Evolutionary conservation across 352 stramenopile species (phyloP).

Genomic region (Globisporangium paroecandrum): DNA sequence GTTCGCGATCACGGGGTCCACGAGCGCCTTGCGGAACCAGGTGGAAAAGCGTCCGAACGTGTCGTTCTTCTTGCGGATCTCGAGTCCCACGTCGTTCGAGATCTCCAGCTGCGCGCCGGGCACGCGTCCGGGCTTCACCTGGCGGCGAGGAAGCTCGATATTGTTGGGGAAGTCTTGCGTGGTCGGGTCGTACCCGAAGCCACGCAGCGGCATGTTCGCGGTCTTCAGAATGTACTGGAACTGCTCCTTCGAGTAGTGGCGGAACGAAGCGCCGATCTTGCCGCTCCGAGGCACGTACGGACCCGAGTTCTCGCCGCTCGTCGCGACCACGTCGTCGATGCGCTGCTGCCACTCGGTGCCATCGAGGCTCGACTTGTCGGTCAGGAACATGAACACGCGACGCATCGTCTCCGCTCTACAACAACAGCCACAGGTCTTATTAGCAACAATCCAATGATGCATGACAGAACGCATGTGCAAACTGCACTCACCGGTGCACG

Average conservation of each 20-base stretch:
- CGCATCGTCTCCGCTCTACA: constrained; percentile 63
- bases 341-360: constrained; percentile 72
- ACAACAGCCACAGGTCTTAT: neutral
- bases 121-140: constrained; percentile 70
- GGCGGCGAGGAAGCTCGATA: constrained; percentile 68
- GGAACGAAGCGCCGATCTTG: constrained; percentile 83
- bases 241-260: constrained; percentile 79
- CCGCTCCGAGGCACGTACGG: constrained; percentile 82
- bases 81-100: constrained; percentile 51
- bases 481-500: constrained; percentile 42
- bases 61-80: constrained; percentile 81
- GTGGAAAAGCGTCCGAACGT: constrained; percentile 74
- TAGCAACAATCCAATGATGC: neutral
- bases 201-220: constrained; percentile 68
- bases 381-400: constrained; percentile 80
- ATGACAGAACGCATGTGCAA: neutral
- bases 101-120: constrained; percentile 50
- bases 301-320: constrained; percentile 54
- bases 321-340: constrained; percentile 60
- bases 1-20: constrained; percentile 72
- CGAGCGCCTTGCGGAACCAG: constrained; percentile 73
- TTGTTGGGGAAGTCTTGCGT: constrained; percentile 75
- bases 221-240: constrained; percentile 81
- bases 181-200: constrained; percentile 83
- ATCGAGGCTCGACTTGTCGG: constrained; percentile 53